A percentile compares a stretch with the other conserved stretches of the same genome.
These are phyloP conservation scores for Plasmodium vivax DNA, from an alignment of 169 alveolate species.

Conservation along the genomic window DNA sequence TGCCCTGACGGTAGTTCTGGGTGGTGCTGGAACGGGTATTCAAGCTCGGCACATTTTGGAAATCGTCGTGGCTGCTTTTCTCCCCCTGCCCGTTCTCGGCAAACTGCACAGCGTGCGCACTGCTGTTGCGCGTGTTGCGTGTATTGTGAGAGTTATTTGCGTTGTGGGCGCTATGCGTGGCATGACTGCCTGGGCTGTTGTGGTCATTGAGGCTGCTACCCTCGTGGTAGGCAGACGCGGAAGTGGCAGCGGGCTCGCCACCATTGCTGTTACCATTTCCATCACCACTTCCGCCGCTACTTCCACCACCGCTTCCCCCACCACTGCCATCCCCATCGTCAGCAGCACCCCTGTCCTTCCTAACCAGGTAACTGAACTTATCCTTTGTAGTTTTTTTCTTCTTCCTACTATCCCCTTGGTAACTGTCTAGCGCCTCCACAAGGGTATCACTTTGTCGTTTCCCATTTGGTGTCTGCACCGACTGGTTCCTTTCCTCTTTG, in stretches of 20 bases:
- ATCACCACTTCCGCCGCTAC: too few relatives aligned
- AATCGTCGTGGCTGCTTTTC: not conserved
- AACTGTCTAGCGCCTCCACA: not conserved
- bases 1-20: not conserved
- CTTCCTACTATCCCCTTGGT: slow-evolving; percentile 10
- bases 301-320: too few relatives aligned
- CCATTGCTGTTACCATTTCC: not conserved
- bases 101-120: not conserved
- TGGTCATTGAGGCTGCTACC: not conserved
- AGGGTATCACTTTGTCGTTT: not conserved
- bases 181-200: not conserved
- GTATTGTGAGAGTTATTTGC: not conserved
- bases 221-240: not conserved
- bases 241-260: not conserved
- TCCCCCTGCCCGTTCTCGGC: not conserved
- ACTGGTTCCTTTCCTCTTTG: not conserved
- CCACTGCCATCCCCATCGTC: too few relatives aligned
- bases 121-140: not conserved
- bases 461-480: not conserved
- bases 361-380: slow-evolving; percentile 20
- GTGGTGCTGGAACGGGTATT: not conserved
- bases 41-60: not conserved
- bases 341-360: not conserved
- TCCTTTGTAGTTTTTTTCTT: slow-evolving; percentile 30
- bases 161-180: not conserved